Evolutionary conservation across 768 basidiomycete genomes (phyloP), one percentile per base, ranked within the genome.

Genomic region (Gyrodon lividus): DNA sequence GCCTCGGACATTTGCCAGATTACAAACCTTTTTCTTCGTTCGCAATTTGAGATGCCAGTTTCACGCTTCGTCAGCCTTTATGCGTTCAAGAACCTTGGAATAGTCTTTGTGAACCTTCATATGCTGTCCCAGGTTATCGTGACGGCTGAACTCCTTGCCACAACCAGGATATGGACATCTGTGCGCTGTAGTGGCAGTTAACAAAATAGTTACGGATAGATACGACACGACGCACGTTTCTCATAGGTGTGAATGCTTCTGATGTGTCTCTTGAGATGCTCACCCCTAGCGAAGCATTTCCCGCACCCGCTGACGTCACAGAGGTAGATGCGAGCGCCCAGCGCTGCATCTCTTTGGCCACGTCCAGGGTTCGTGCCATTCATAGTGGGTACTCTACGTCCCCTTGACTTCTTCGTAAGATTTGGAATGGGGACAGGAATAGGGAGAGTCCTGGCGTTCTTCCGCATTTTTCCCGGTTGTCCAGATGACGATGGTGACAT

Each of bases 161-260:
- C 92, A 94, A 13, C 82, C 83, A 28, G 86, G 84, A 66, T 84
- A 82, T 20, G 85, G 83, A 70, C 92, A 94, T 61, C 80, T 80
- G 70, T 87, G 87, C 51, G 92, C 92, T 93, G 64, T 26, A 50
- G 40, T 28, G 58, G 54, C 45, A 31, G 58, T 59, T 26, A 51
- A 48, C 30, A 35, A 2, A 44, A 34, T 45, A 55, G 59, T 42
- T 51, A 41, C 54, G 34, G 41, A 17, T 3, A 20, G 14, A 26
- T 39, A 52, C 13, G 42, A 34, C 35, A 23, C 40, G 43, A 59
- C 90, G 69, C 64, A 94, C 92, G 92, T 75, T 92, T 93, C 67
- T 94, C 92, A 68, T 93, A 81, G 20, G 92, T 93, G 70, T 95
- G 92, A 48, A 95, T 92, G 62, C 86, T 87, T 59, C 90, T 72